phyloP scores from a whole-genome alignment of 495 filamentous ascomycete species.

The Neurospora sp. region DNA sequence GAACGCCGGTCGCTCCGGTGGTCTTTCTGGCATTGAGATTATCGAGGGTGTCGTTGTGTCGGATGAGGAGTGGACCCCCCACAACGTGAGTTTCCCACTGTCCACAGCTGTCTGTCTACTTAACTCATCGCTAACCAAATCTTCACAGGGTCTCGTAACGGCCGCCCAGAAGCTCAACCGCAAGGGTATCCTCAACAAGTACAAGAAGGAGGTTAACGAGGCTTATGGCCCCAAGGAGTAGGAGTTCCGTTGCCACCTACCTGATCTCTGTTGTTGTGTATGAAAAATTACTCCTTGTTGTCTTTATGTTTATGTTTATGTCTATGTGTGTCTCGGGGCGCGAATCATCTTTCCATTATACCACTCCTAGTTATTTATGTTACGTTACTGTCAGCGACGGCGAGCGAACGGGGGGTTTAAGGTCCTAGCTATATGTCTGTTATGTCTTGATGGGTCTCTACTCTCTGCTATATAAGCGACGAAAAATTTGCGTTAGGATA shows the following conservation, averaged over 20 bases:
- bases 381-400: not conserved
- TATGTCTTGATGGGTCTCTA: not conserved
- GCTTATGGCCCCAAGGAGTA: constrained; percentile 37
- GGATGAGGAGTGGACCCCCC: constrained; percentile 95
- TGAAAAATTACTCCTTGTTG: not conserved
- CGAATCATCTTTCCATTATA: not conserved
- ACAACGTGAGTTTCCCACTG: constrained; percentile 61
- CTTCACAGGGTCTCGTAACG: constrained; percentile 51
- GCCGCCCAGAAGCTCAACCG: constrained; percentile 73
- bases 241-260: constrained; percentile 4
- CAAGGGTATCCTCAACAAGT: constrained; percentile 54
- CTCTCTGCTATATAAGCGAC: not conserved
- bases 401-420: not conserved
- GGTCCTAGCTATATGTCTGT: not conserved
- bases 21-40: constrained; percentile 78
- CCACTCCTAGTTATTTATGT: constrained; percentile 3
- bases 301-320: not conserved
- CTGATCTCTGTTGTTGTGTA: not conserved
- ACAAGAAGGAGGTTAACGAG: constrained; percentile 52
- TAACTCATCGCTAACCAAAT: constrained; percentile 15
- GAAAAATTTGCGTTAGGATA: not conserved
- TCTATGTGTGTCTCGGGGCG: not conserved
- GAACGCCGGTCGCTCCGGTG: constrained; percentile 59
- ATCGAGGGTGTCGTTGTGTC: constrained; percentile 86
- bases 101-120: not conserved